Conservation (phyloP, 106 monocot species). For the Triglochin maritima region DNA sequence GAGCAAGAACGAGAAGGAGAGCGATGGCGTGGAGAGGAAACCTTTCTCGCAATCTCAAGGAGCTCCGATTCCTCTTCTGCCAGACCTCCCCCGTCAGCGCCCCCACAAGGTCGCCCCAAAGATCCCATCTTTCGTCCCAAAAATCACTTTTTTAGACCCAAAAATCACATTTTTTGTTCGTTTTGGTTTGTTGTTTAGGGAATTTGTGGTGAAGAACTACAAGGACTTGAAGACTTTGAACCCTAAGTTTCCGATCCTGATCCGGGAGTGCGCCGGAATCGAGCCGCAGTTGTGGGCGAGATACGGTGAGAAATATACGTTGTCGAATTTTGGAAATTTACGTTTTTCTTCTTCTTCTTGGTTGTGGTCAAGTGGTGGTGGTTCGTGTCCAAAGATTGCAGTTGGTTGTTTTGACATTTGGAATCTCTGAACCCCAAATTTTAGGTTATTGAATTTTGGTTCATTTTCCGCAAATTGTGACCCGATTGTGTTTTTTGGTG, state of each 20-base stretch:
- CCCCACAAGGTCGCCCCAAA: constrained; percentile 33
- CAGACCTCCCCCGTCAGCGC: constrained; percentile 78
- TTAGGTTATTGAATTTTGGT: too few relatives aligned
- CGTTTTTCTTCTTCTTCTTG: too few relatives aligned
- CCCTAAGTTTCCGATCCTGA: constrained; percentile 75
- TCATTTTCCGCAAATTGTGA: too few relatives aligned
- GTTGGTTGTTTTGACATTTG: too few relatives aligned
- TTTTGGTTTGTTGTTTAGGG: constrained; percentile 28
- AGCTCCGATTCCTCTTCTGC: constrained; percentile 91
- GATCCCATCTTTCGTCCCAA: background rate
- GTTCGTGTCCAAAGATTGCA: too few relatives aligned
- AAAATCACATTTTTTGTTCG: background rate
- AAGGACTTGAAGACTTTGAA: constrained; percentile 82
- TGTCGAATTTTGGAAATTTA: too few relatives aligned
- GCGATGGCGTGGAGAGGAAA: constrained; percentile 54
- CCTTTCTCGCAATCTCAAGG: constrained; percentile 51
- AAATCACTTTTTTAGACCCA: background rate
- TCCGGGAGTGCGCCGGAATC: constrained; percentile 76
- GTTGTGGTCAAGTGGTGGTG: too few relatives aligned
- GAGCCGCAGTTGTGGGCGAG: constrained; percentile 92
- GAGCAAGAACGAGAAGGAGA: constrained; percentile 6
- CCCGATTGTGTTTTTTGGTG: too few relatives aligned
- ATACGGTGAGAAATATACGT: constrained; percentile 41
- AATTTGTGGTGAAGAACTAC: constrained; percentile 78
- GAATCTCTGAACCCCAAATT: too few relatives aligned